Base-by-base conservation (phyloP, 108 stramenopile genomes). In the Cyclostephanos invisitatus region DNA sequence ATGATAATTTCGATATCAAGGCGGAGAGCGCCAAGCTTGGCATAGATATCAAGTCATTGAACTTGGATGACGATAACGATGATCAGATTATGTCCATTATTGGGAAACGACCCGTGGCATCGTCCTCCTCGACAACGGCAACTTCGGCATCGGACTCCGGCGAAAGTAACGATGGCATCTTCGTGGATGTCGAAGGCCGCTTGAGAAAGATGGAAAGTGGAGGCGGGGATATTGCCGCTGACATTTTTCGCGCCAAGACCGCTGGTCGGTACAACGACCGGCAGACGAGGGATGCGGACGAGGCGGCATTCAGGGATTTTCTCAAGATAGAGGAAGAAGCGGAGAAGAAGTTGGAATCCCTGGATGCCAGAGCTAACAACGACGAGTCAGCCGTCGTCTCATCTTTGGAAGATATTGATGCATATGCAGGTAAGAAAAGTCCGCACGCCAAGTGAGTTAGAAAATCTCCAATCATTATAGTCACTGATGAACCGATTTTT, bases 281-380 rank as follows among this genome's bases (percentile, higher is more conserved):
- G 21, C 77, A 78, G 36, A 62, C 62, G 12, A 85, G 74, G 53
- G 77, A 72, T 48, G 65, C 84, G 46, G 73, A 89, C 28, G 83
- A 87, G 66, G 84, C 77, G 15, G 76, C 70, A 4, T 91, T 75
- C 37, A 75, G 80, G 35, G 85, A 74, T 8, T 89, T 82, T 55
- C 18, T 91, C 37, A 63, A 76, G 50, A 82, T 78, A 53, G 88
- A 91, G 68, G 78, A 87, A 64, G 83, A 87, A 56, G 61, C 79
- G 70, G 71, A 83, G 38, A 50, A 65, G 53, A 71, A 62, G 48
- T 35, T 86, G 20, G 84, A 87, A 28, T n/a, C 25, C 5, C 24
- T 66, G 0, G 80, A 74, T 50, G 40, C 60, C 10, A 60, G 62
- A 5, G 62, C 44, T 5, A 57, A 58, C 36, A 21, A 61, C 38